Base-by-base conservation (phyloP, 306 rosid species). In the Pterocarpus macrocarpus region DNA sequence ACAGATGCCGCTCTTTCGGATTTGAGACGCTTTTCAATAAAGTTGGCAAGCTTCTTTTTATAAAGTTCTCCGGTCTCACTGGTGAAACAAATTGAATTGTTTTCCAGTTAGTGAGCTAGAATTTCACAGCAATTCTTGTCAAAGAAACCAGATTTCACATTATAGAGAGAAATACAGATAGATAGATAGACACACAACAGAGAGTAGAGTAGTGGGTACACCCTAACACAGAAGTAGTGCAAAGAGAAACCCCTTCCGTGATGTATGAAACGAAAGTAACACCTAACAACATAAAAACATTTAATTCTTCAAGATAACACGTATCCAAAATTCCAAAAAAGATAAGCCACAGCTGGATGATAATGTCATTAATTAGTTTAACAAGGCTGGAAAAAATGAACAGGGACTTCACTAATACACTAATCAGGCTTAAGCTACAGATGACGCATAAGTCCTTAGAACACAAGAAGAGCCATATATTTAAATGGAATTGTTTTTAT, bases 1-100 rank as follows among this genome's bases (percentile, higher is more conserved):
- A 95, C 99, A 83, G 96, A 93, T 86, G 98, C 99, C 69, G 98
- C 94, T 50, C 99, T 86, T 85, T 95, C 99, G 58, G 97, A 86
- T 85, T 90, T 92, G 85, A 93, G 90, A 82, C 98, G 96, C 64
- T 95, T 95, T 77, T 86, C 97, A 4, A 95, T 94, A 74, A 95
- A 95, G 86, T 91, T 95, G 13, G 91, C 89, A 65, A 95, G 99
- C 91, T 93, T 95, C 94, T 91, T 91, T 47, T 93, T 88, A 76
- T 93, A 95, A 66, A 93, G 69, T 81, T 90, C 86, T 85, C 99
- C 99, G 7, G 88, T 62, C 78, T 91, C 97, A 85, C 99, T 91
- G 92, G 85, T 45, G 33, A 76, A 75, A 86, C 57, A 83, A 82
- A 68, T 73, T 69, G 82, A 62, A 70, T 57, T 41, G 32, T 56